A percentile compares a stretch with the other conserved stretches of the same genome.
phyloP scores from a whole-genome alignment of 1,139 yeast genomes.

The Yamadazyma jaroonii region DNA sequence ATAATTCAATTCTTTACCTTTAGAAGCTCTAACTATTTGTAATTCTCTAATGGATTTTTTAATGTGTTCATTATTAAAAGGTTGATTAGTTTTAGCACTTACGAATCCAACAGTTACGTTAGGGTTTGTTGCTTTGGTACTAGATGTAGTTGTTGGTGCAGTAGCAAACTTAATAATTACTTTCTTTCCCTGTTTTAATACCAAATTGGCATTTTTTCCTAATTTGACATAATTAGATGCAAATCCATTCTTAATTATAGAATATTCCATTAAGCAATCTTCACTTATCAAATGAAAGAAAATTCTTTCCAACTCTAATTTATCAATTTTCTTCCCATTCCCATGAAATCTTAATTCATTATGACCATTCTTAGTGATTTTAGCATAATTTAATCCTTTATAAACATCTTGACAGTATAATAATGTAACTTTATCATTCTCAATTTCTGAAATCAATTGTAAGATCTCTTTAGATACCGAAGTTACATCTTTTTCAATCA shows the following conservation, averaged over 20 bases:
- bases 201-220: slow-evolving; percentile 51
- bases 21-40: slow-evolving; percentile 41
- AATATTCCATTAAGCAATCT: slow-evolving; percentile 68
- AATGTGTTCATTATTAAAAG: slow-evolving; percentile 20
- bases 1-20: slow-evolving; percentile 41
- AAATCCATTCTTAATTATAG: slow-evolving; percentile 71
- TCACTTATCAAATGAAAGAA: slow-evolving; percentile 74
- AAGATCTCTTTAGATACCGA: slow-evolving; percentile 58
- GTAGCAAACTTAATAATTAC: slow-evolving; percentile 36
- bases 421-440: slow-evolving; percentile 64
- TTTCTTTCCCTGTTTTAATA: slow-evolving; percentile 42
- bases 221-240: slow-evolving; percentile 69
- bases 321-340: slow-evolving; percentile 58
- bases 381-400: slow-evolving; percentile 68
- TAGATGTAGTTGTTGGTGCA: background rate
- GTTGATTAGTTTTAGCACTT: slow-evolving; percentile 16
- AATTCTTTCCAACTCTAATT: slow-evolving; percentile 74
- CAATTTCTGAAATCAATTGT: slow-evolving; percentile 54
- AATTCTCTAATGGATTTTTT: slow-evolving; percentile 42
- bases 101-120: slow-evolving; percentile 11
- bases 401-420: slow-evolving; percentile 81
- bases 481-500: slow-evolving; percentile 68
- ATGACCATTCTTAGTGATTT: slow-evolving; percentile 63
- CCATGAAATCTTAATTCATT: slow-evolving; percentile 65
- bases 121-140: background rate